Evolutionary conservation across 2,329 filamentous ascomycete genomes (phyloP).

Genomic region (Dryadomyces sulphureus): DNA sequence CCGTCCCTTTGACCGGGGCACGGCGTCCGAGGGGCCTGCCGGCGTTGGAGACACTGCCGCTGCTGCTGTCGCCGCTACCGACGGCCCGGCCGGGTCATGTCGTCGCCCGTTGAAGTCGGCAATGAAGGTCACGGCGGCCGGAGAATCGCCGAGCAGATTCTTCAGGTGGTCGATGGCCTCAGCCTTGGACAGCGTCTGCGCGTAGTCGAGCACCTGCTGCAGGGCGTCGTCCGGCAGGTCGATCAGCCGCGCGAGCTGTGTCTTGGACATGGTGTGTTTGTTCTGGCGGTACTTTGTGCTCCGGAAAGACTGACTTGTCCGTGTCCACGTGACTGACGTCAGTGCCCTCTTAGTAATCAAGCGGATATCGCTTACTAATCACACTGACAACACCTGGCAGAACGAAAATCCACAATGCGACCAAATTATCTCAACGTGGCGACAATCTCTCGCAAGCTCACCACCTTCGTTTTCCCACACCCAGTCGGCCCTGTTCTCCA

Average conservation of each 20-base stretch:
- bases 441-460: too few relatives aligned
- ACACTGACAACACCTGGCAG: too few relatives aligned
- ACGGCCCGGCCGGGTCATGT: constrained; percentile 22
- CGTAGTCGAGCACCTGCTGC: constrained; percentile 72
- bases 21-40: constrained; percentile 18
- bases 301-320: too few relatives aligned
- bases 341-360: too few relatives aligned
- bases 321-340: too few relatives aligned
- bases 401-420: too few relatives aligned
- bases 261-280: constrained; percentile 36
- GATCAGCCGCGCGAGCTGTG: constrained; percentile 65
- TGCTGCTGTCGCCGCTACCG: constrained; percentile 1
- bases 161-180: constrained; percentile 74
- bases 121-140: constrained; percentile 62
- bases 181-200: constrained; percentile 57
- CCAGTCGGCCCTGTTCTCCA: neutral
- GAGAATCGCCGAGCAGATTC: constrained; percentile 75
- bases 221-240: constrained; percentile 76
- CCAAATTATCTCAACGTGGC: too few relatives aligned
- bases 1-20: constrained; percentile 31
- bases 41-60: neutral
- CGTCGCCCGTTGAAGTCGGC: constrained; percentile 63
- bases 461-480: too few relatives aligned
- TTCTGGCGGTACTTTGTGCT: too few relatives aligned
- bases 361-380: too few relatives aligned